A percentile compares a stretch with the other conserved stretches of the same genome.
These are phyloP conservation scores for Trichophyton verrucosum DNA, from an alignment of 2,329 filamentous ascomycete genomes.

Conservation along the genomic window DNA sequence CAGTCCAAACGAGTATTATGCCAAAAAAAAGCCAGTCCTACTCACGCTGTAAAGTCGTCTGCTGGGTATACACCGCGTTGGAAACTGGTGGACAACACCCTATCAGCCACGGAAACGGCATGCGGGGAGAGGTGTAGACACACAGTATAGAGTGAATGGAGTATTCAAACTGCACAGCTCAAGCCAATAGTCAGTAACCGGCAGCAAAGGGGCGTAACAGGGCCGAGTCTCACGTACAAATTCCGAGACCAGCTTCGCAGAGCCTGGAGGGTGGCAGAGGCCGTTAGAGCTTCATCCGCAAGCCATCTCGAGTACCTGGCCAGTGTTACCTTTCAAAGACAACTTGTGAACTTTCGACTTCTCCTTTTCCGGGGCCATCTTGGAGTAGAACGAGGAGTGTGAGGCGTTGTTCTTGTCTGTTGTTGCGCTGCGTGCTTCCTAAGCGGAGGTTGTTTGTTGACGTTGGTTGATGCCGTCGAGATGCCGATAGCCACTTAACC, in stretches of 20 bases:
- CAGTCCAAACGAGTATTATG: background rate
- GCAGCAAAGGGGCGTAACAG: background rate
- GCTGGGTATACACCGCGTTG: conserved; percentile 76
- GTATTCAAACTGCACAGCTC: conserved; percentile 63
- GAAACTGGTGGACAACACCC: conserved; percentile 45
- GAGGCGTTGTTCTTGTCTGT: background rate
- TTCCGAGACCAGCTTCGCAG: conserved; percentile 80
- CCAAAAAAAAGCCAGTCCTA: conserved; percentile 11
- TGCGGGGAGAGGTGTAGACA: conserved; percentile 21
- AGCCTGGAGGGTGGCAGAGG: conserved; percentile 34
- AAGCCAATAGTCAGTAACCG: conserved; percentile 41
- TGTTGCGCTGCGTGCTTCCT: background rate
- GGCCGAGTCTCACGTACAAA: conserved; percentile 53
- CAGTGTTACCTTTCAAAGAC: conserved; percentile 46
- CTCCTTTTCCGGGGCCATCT: conserved; percentile 41
- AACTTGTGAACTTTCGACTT: conserved; percentile 93
- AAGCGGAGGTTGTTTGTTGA: background rate
- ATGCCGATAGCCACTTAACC: too few relatives aligned
- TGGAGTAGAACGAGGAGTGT: background rate
- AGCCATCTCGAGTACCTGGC: background rate
- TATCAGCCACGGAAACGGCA: conserved; percentile 1
- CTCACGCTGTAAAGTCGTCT: conserved; percentile 87
- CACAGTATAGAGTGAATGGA: conserved; percentile 95
- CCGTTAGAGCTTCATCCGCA: background rate
- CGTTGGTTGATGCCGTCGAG: too few relatives aligned